Conservation (phyloP, 805 yeast genomes). For the Komagataella populi region DNA sequence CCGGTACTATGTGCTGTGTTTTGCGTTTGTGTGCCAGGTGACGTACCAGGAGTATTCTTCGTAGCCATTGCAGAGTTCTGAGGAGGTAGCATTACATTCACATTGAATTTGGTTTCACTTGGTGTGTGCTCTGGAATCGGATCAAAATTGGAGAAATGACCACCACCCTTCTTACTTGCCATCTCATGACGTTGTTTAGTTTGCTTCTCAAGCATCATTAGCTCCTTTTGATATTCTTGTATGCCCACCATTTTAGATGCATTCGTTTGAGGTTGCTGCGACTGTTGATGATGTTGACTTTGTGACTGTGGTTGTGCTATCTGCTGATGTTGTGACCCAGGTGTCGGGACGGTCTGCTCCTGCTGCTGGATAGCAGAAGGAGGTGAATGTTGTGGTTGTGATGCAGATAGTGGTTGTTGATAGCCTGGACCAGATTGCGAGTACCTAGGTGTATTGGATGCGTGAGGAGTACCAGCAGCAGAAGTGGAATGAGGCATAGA, state of each 20-base stretch:
- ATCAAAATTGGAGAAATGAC: background rate
- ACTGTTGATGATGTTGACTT: background rate
- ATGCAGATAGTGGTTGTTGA: slow-evolving; percentile 4
- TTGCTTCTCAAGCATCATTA: slow-evolving; percentile 62
- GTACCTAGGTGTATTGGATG: background rate
- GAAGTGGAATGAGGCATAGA: background rate
- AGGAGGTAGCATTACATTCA: slow-evolving; percentile 13
- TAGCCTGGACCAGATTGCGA: background rate
- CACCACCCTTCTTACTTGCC: slow-evolving; percentile 19
- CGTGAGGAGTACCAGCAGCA: background rate
- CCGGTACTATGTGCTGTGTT: slow-evolving; percentile 4
- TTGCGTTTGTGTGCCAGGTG: slow-evolving; percentile 7
- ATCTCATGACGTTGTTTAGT: slow-evolving; percentile 55
- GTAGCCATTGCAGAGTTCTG: slow-evolving; percentile 8
- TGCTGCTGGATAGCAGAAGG: slow-evolving; percentile 4
- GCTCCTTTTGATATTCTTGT: slow-evolving; percentile 73
- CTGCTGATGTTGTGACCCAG: slow-evolving; percentile 1
- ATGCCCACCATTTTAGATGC: slow-evolving; percentile 26
- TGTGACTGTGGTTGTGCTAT: slow-evolving; percentile 16
- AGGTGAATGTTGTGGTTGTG: slow-evolving; percentile 4
- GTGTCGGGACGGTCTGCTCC: slow-evolving; percentile 3
- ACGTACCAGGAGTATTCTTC: slow-evolving; percentile 8
- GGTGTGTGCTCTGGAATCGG: background rate
- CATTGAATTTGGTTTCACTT: background rate
- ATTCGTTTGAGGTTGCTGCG: background rate